These are phyloP conservation scores for Leccinum subtestaceum DNA, from an alignment of 768 basidiomycete genomes.

Conservation along the genomic window DNA sequence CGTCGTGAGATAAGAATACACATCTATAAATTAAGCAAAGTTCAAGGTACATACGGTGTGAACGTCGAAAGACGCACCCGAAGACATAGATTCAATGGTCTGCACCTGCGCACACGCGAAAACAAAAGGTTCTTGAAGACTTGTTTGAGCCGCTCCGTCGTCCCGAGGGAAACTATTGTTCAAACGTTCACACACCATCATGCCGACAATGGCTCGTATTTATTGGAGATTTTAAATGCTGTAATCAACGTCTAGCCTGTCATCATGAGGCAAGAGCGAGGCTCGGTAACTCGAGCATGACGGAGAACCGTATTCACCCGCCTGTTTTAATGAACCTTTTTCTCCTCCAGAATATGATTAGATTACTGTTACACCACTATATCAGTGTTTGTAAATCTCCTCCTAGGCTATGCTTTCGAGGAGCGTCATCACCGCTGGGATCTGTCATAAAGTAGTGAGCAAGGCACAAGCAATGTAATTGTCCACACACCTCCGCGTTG, in stretches of 20 bases:
- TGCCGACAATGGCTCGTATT: no score
- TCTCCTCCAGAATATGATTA: neutral
- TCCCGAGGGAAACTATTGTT: no score
- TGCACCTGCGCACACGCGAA: constrained; percentile 89
- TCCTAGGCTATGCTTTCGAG: neutral
- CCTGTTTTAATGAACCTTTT: no score
- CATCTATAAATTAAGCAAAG: no score
- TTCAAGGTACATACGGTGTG: no score
- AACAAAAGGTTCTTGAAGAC: constrained; percentile 73
- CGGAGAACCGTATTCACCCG: no score
- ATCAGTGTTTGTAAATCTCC: neutral
- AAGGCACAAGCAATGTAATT: neutral
- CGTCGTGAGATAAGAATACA: no score
- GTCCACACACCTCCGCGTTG: neutral
- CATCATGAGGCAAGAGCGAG: neutral
- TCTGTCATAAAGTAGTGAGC: neutral
- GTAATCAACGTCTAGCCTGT: no score
- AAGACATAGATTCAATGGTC: constrained; percentile 52
- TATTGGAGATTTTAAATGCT: no score
- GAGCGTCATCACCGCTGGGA: neutral
- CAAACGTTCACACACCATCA: no score
- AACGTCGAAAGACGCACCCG: no score
- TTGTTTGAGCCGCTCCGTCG: constrained; percentile 23
- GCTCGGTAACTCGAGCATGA: no score
- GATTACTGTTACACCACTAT: neutral